Evolutionary conservation across 371 early-diverging fungal genomes (phyloP).

Genomic region (Funneliformis caledonium): DNA sequence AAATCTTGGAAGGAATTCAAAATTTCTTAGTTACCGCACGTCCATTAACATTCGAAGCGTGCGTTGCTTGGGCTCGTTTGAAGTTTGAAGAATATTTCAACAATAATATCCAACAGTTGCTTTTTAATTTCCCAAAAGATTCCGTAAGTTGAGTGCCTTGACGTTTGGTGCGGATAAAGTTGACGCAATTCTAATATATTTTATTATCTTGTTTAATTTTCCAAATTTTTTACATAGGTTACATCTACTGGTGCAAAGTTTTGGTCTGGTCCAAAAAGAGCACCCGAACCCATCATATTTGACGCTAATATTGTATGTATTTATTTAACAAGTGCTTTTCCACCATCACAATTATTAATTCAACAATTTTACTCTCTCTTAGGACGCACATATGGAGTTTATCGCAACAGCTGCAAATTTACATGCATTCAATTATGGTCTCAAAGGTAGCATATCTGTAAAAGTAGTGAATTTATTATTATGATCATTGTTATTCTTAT

Average conservation of each 20-base stretch:
- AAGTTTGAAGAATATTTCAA: constrained; percentile 92
- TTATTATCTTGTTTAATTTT: constrained; percentile 5
- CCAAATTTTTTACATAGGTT: constrained; percentile 48
- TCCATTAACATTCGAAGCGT: constrained; percentile 88
- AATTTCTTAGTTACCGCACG: constrained; percentile 76
- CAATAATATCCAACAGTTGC: constrained; percentile 91
- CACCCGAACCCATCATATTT: constrained; percentile 88
- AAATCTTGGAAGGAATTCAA: constrained; percentile 71
- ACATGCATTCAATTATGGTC: constrained; percentile 94
- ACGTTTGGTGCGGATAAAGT: not conserved
- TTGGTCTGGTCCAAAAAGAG: constrained; percentile 99
- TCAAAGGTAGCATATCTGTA: constrained; percentile 60
- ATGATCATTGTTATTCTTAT: not conserved
- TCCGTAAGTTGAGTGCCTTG: constrained; percentile 51
- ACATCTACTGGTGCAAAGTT: constrained; percentile 95
- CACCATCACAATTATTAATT: not conserved
- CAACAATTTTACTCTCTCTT: not conserved
- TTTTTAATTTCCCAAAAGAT: constrained; percentile 96
- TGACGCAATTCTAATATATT: not conserved
- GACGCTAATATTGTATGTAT: constrained; percentile 69
- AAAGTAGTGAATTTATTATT: not conserved
- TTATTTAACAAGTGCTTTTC: constrained; percentile 17
- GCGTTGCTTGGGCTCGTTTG: constrained; percentile 90
- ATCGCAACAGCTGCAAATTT: constrained; percentile 93
- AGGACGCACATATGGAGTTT: constrained; percentile 88